A percentile compares a stretch with the other conserved stretches of the same genome.
phyloP scores from a whole-genome alignment of 2,329 filamentous ascomycete species.

The Penicillium capsulatum region DNA sequence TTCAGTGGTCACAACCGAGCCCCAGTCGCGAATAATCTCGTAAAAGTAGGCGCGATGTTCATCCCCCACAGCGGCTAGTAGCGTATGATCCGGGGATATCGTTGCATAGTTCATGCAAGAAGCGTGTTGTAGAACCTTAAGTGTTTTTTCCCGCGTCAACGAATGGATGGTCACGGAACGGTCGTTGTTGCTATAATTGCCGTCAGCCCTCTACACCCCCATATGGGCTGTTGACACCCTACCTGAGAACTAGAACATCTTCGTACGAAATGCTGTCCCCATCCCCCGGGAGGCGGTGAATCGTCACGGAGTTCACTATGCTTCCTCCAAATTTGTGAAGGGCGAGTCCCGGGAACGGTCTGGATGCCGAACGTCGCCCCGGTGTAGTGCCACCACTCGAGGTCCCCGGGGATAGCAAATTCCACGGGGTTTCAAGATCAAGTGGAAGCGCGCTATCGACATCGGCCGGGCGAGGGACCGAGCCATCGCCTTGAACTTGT shows the following conservation, averaged over 20 bases:
- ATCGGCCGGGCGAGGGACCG: constrained; percentile 40
- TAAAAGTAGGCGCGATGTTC: constrained; percentile 84
- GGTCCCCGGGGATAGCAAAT: constrained; percentile 23
- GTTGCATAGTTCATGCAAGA: constrained; percentile 89
- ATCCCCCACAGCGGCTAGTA: constrained; percentile 82
- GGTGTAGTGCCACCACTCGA: constrained; percentile 19
- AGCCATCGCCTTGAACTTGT: constrained; percentile 38
- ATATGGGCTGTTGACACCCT: constrained; percentile 7
- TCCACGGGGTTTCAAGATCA: constrained; percentile 37
- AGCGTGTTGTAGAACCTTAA: constrained; percentile 69
- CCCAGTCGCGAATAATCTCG: constrained; percentile 40
- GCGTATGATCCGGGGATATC: constrained; percentile 81
- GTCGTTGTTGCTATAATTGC: constrained; percentile 75
- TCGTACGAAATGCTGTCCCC: constrained; percentile 49
- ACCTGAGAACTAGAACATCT: constrained; percentile 52
- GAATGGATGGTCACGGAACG: constrained; percentile 81
- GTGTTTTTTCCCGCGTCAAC: constrained; percentile 61
- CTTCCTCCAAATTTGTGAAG: constrained; percentile 58
- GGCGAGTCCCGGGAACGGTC: constrained; percentile 44
- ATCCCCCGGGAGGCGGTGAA: constrained; percentile 52
- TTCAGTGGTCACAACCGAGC: constrained; percentile 25
- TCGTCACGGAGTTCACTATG: constrained; percentile 64
- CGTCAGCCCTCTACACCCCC: neutral
- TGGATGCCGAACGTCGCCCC: constrained; percentile 12
- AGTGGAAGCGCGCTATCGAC: constrained; percentile 57